phyloP scores from a whole-genome alignment of 2,329 filamentous ascomycete genomes.

The Scortechinia acanthostroma region DNA sequence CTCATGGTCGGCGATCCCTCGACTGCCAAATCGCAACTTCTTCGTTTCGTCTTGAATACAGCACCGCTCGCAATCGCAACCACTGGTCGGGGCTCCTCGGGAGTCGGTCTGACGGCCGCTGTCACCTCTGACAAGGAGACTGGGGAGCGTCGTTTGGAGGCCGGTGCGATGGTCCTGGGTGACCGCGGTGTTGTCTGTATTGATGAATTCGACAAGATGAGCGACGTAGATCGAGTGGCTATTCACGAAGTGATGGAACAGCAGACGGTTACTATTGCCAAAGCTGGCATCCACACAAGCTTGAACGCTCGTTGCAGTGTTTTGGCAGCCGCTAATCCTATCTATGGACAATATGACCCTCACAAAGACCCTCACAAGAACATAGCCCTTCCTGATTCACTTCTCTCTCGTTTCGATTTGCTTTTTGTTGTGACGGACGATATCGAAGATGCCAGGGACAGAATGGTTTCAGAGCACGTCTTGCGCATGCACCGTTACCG shows the following conservation, averaged over 20 bases:
- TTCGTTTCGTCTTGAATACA: slow-evolving; percentile 71
- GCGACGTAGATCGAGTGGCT: slow-evolving; percentile 69
- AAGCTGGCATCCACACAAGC: slow-evolving; percentile 71
- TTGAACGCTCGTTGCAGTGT: slow-evolving; percentile 72
- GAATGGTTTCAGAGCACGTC: slow-evolving; percentile 70
- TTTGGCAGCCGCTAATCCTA: slow-evolving; percentile 68
- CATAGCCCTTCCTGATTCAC: slow-evolving; percentile 68
- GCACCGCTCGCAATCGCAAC: slow-evolving; percentile 70
- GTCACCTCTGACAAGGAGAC: slow-evolving; percentile 73
- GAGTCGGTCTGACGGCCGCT: slow-evolving; percentile 71
- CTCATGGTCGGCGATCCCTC: slow-evolving; percentile 75
- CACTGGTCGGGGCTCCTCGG: slow-evolving; percentile 69
- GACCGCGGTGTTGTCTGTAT: slow-evolving; percentile 74
- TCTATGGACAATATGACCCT: slow-evolving; percentile 71
- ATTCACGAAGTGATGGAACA: slow-evolving; percentile 83
- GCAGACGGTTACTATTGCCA: slow-evolving; percentile 73
- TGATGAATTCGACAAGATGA: slow-evolving; percentile 78
- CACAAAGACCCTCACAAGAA: slow-evolving; percentile 75
- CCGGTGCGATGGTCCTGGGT: slow-evolving; percentile 71
- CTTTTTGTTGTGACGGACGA: slow-evolving; percentile 73
- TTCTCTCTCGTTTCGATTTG: slow-evolving; percentile 73
- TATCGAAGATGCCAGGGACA: slow-evolving; percentile 65
- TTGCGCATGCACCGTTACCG: slow-evolving; percentile 71
- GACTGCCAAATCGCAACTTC: slow-evolving; percentile 69
- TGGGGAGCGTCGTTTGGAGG: slow-evolving; percentile 66